phyloP scores from a whole-genome alignment of 2,329 filamentous ascomycete species.

The Ophiostoma perfectum region DNA sequence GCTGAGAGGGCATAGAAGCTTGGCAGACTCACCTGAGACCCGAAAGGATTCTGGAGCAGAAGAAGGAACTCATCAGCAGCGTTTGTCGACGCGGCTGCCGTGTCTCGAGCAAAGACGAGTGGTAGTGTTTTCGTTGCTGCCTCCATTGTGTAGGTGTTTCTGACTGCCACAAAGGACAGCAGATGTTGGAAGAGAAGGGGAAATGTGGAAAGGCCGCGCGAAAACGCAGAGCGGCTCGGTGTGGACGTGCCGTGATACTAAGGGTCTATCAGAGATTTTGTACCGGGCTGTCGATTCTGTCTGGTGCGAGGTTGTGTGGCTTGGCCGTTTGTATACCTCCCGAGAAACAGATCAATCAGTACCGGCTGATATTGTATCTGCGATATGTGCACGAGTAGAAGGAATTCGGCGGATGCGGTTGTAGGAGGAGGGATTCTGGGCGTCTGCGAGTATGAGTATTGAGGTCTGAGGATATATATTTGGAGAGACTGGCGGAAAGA shows the following conservation, averaged over 20 bases:
- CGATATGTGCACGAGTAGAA: not conserved
- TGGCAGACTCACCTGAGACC: conserved; percentile 37
- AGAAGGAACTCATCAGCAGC: conserved; percentile 40
- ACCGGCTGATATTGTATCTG: conserved; percentile 2
- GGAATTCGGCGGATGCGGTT: too few relatives aligned
- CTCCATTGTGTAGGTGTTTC: conserved; percentile 24
- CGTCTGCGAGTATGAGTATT: too few relatives aligned
- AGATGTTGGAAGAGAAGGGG: not conserved
- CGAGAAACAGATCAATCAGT: conserved; percentile 17
- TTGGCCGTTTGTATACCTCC: conserved; percentile 9
- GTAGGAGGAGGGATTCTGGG: too few relatives aligned
- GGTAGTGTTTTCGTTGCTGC: conserved; percentile 20
- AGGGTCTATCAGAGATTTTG: not conserved
- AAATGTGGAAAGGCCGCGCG: conserved; percentile 13
- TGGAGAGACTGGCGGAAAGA: not conserved
- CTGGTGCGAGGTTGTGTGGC: not conserved
- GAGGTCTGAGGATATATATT: not conserved
- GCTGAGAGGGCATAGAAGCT: not conserved
- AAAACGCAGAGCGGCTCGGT: conserved; percentile 15
- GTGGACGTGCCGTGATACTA: not conserved
- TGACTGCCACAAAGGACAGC: conserved; percentile 8
- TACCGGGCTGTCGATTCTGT: not conserved
- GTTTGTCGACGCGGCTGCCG: not conserved
- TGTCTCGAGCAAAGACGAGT: conserved; percentile 21
- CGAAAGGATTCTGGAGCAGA: conserved; percentile 47